Evolutionary conservation across 176 grass and related monocot species (phyloP), one percentile per base, ranked within the genome.

Genomic region (Eremochloa ophiuroides): DNA sequence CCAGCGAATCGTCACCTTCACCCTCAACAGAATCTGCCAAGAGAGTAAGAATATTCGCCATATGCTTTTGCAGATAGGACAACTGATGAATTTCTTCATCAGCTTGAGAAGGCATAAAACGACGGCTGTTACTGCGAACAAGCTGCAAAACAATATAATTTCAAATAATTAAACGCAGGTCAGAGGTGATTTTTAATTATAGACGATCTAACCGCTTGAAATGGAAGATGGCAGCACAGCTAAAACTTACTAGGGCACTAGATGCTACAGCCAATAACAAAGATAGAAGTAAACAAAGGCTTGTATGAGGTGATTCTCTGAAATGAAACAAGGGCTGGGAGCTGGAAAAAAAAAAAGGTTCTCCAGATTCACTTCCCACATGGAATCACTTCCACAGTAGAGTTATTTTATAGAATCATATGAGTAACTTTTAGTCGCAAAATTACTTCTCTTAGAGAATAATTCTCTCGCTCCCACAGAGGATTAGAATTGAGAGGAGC

Each of bases 31-130:
- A 79, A 84, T 95, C 88, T 14, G 93, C 87, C 76, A 99, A 93
- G 42, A 99, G 82, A 51, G 87, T 84, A 44, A 99, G 79, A 88
- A 99, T 91, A 42, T 95, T 99, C 28, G 84, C 72, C 86, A 99
- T 93, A 81, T 99, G 96, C 74, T 95, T 99, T 81, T 99, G 96
- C 40, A 99, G 70, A 86, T 93, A 99, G 60, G 93, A 99, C 55
- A 99, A 85, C 58, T 99, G 96, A 87, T 95, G 93, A 40, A 90
- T 73, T 87, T 99, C 96, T 91, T 99, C 93, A 44, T 99, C 96
- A 18, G 83, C 62, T 95, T 93, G 93, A 85, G 96, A 99, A 82
- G 96, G 96, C 87, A 93, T 83, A 75, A 90, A 99, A 27, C 90
- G 88, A 59, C 96, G 91, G 71, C 93, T 99, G 80, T 99, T 95